Evolutionary conservation across 805 yeast species (phyloP).

Genomic region (Lipomyces yamadae): DNA sequence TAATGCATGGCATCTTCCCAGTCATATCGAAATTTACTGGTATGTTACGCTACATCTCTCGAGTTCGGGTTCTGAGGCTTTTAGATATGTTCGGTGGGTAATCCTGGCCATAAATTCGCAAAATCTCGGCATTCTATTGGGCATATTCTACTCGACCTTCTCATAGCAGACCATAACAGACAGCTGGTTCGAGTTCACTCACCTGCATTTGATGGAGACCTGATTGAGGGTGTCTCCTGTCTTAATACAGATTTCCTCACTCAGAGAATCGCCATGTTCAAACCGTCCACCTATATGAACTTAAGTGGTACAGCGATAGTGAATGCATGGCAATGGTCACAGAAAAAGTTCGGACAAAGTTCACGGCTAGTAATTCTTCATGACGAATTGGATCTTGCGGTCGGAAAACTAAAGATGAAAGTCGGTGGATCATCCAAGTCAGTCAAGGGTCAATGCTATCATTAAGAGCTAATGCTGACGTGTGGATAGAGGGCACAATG

Average conservation of each 20-base stretch:
- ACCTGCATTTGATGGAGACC: conserved; percentile 24
- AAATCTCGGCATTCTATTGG: conserved; percentile 83
- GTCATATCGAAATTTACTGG: conserved; percentile 7
- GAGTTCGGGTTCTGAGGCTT: not conserved
- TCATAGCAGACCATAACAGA: conserved; percentile 31
- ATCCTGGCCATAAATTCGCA: conserved; percentile 67
- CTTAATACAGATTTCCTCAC: conserved; percentile 35
- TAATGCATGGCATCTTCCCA: not conserved
- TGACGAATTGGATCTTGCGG: conserved; percentile 72
- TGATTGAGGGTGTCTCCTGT: conserved; percentile 40
- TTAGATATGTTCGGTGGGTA: conserved; percentile 65
- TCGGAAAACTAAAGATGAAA: conserved; percentile 71
- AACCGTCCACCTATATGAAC: conserved; percentile 71
- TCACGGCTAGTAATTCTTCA: conserved; percentile 65
- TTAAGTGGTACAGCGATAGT: conserved; percentile 63
- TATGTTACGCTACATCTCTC: not conserved
- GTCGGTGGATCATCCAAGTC: conserved; percentile 58
- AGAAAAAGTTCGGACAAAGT: conserved; percentile 41
- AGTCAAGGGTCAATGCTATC: not conserved
- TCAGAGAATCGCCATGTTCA: conserved; percentile 51
- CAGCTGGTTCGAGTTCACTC: conserved; percentile 18
- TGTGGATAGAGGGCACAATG: conserved; percentile 77
- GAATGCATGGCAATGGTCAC: conserved; percentile 53
- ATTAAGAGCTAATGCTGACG: conserved; percentile 1
- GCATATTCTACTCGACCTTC: conserved; percentile 55